Evolutionary conservation across 495 filamentous ascomycete species (phyloP).

Genomic region (Thermothielavioides terrestris): DNA sequence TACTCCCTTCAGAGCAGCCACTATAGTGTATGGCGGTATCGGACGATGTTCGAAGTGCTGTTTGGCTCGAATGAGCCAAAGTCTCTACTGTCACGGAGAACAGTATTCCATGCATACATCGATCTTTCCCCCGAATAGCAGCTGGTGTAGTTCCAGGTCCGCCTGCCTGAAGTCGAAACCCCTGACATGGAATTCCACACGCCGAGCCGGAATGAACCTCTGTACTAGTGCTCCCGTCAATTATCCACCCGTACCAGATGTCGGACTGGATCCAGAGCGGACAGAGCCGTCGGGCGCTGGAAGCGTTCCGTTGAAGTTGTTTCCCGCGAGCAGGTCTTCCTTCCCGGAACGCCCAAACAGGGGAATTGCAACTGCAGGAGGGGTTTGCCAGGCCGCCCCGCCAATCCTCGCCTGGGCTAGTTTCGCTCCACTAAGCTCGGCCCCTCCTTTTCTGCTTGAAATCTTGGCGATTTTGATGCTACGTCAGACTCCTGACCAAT

Average conservation of each 20-base stretch:
- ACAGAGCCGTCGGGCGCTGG: background rate
- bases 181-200: too few relatives aligned
- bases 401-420: constrained; percentile 12
- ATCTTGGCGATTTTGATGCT: constrained; percentile 19
- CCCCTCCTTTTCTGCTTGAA: constrained; percentile 5
- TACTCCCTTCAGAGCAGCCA: too few relatives aligned
- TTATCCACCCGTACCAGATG: background rate
- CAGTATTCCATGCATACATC: too few relatives aligned
- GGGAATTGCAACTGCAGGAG: background rate
- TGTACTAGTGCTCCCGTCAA: background rate
- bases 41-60: too few relatives aligned
- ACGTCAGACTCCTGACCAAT: constrained; percentile 16
- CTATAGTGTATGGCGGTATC: too few relatives aligned
- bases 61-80: background rate
- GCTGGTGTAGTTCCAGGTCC: background rate
- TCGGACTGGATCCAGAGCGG: background rate
- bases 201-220: background rate
- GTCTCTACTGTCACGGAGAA: background rate
- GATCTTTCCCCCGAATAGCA: too few relatives aligned
- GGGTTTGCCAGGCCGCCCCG: background rate
- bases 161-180: background rate
- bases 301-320: background rate
- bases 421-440: constrained; percentile 18
- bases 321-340: background rate
- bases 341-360: background rate